phyloP scores from a whole-genome alignment of 2,329 filamentous ascomycete species.

The Pseudonectria buxi region DNA sequence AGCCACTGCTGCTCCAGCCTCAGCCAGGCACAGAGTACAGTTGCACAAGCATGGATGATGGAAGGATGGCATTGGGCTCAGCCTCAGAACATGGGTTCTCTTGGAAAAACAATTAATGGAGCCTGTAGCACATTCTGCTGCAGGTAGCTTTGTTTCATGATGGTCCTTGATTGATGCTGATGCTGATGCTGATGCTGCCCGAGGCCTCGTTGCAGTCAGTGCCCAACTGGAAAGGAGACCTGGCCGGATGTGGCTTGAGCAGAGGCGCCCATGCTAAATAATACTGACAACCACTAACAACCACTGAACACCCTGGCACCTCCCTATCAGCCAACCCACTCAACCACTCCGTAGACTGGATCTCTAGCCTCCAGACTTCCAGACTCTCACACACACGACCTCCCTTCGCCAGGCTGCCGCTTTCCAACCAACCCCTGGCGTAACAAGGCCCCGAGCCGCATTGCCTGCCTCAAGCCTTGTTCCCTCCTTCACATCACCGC shows the following conservation, averaged over 20 bases:
- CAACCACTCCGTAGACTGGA: too few relatives aligned
- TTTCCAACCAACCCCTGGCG: constrained; percentile 3
- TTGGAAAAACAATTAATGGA: too few relatives aligned
- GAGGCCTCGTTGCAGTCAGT: too few relatives aligned
- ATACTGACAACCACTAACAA: constrained; percentile 5
- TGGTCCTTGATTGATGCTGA: too few relatives aligned
- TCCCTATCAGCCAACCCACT: constrained; percentile 15
- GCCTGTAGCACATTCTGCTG: too few relatives aligned
- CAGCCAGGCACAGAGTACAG: background rate
- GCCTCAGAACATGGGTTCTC: too few relatives aligned
- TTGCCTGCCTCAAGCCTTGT: constrained; percentile 1
- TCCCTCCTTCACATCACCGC: constrained; percentile 1
- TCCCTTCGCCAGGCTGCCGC: constrained; percentile 17
- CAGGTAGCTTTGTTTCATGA: too few relatives aligned
- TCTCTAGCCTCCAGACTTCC: too few relatives aligned
- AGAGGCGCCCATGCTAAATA: constrained; percentile 2
- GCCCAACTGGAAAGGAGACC: too few relatives aligned
- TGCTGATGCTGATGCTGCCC: too few relatives aligned
- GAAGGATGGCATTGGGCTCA: too few relatives aligned
- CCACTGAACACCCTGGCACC: constrained; percentile 23
- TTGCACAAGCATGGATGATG: background rate
- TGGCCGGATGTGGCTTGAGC: constrained; percentile 6
- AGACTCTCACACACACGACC: constrained; percentile 7
- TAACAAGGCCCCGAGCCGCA: constrained; percentile 3
- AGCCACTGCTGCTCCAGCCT: too few relatives aligned